Evolutionary conservation across 2,329 filamentous ascomycete species (phyloP).

Genomic region (Aciculosporium take): DNA sequence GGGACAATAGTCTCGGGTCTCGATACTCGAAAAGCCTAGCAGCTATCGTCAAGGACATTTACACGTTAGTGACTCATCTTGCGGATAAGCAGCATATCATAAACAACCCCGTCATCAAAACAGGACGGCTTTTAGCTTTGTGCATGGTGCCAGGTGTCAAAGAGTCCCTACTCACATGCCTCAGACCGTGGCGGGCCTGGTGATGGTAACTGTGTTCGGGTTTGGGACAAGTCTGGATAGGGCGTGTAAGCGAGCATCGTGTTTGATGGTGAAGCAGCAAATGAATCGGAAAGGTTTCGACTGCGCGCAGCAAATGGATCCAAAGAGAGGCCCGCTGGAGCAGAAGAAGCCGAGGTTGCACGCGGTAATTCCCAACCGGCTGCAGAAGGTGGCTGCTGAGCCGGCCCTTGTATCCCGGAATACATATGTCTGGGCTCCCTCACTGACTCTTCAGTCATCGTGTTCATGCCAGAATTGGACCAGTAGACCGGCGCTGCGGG

Average conservation of each 20-base stretch:
- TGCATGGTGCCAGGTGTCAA: too few species aligned
- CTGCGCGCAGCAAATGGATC: conserved; percentile 8
- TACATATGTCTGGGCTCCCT: background rate
- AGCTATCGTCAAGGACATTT: background rate
- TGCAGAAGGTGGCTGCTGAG: conserved; percentile 1
- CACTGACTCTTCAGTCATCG: background rate
- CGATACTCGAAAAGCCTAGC: background rate
- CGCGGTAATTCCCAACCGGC: conserved; percentile 7
- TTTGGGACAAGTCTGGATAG: conserved; percentile 3
- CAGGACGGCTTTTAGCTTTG: too few species aligned
- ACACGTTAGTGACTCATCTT: background rate
- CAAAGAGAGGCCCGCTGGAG: conserved; percentile 9
- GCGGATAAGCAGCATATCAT: background rate
- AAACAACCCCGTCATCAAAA: too few species aligned
- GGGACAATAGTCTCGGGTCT: conserved; percentile 7
- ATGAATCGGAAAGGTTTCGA: conserved; percentile 10
- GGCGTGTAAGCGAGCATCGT: conserved; percentile 8
- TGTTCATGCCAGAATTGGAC: background rate
- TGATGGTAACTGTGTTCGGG: conserved; percentile 2
- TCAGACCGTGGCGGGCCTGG: conserved; percentile 1
- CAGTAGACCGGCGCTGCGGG: background rate
- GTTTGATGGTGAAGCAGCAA: conserved; percentile 9
- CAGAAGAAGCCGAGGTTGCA: conserved; percentile 11
- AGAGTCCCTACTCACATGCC: conserved; percentile 5
- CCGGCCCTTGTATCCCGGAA: background rate